These are phyloP conservation scores for Corylus heterophylla DNA, from an alignment of 306 rosid species.

Conservation along the genomic window DNA sequence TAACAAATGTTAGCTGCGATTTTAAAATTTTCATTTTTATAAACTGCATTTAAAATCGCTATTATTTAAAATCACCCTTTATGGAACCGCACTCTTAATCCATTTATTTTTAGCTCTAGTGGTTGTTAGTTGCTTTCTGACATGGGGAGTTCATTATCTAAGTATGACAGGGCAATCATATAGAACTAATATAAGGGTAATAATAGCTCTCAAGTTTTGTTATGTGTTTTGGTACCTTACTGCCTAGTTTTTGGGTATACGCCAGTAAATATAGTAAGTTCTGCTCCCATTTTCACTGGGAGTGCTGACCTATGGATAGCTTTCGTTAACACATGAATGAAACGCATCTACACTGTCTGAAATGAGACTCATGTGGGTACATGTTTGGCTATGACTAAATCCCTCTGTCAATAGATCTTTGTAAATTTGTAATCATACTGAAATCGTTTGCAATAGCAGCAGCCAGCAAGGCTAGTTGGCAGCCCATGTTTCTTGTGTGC, in stretches of 20 bases:
- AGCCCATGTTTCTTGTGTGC: not conserved
- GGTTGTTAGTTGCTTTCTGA: not conserved
- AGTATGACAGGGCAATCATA: too few species aligned
- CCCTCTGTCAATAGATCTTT: not conserved
- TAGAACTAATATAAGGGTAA: not conserved
- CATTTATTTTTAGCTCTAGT: not conserved
- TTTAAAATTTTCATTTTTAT: too few species aligned
- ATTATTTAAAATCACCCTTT: too few species aligned
- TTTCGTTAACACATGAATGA: not conserved
- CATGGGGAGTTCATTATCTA: too few species aligned
- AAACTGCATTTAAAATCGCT: too few species aligned
- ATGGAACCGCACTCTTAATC: too few species aligned
- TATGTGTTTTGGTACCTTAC: not conserved
- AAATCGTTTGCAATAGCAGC: not conserved
- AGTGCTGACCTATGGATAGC: not conserved
- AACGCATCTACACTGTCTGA: not conserved
- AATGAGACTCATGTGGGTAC: not conserved
- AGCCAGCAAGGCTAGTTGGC: not conserved
- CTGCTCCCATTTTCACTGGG: not conserved
- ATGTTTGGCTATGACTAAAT: not conserved
- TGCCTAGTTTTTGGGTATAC: not conserved
- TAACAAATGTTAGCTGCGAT: too few species aligned
- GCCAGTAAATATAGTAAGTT: not conserved
- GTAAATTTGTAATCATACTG: not conserved
- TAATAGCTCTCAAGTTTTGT: not conserved